Evolutionary conservation across 768 basidiomycete species (phyloP), one percentile per base, ranked within the genome.

Genomic region (Kockovaella imperatae): DNA sequence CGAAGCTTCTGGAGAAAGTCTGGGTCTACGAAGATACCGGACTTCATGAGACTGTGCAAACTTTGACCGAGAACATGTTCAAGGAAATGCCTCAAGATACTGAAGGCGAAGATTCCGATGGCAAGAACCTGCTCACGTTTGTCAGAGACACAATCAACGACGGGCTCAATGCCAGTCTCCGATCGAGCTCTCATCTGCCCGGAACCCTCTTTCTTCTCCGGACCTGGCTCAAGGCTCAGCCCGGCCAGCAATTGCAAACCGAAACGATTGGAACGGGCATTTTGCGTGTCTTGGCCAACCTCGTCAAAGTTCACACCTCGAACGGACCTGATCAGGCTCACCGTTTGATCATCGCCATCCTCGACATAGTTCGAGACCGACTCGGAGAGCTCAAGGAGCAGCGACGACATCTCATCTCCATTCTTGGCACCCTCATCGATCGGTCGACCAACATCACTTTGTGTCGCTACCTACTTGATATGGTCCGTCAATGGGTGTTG

Each of bases 401-500:
- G 54, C 80, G 95, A 24, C 79, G 84, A 48, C 81, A 80, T 72
- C 77, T 96, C 35, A 74, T 93, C 42, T 82, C 78, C 50, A 81
- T 81, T 11, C 78, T 96, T 52, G 79, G 82, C 15, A 80, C 82
- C 21, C 77, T 97, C 31, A 82, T 88, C 35, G 91, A 95, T 62
- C 89, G 93, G 72, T 91, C 90, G 7, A 83, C 85, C 64, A 90
- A 82, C 59, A 57, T 75, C 3, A 70, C 78, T 13, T 78, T 99
- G 2, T 91, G 88, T 65, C 81, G 79, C 13, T 87, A 84, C 63
- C 79, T 95, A 53, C 77, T 99, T 18, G 84, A 89, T 47, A 79
- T 96, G 47, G 79, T 86, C 41, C 79, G 84, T 40, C 83, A 83
- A 21, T 97, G 93, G 91, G 84, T 87, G n/a, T 74, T 93, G 59